Base-by-base conservation (phyloP, 2,329 filamentous ascomycete species). In the Xylariales sp. region DNA sequence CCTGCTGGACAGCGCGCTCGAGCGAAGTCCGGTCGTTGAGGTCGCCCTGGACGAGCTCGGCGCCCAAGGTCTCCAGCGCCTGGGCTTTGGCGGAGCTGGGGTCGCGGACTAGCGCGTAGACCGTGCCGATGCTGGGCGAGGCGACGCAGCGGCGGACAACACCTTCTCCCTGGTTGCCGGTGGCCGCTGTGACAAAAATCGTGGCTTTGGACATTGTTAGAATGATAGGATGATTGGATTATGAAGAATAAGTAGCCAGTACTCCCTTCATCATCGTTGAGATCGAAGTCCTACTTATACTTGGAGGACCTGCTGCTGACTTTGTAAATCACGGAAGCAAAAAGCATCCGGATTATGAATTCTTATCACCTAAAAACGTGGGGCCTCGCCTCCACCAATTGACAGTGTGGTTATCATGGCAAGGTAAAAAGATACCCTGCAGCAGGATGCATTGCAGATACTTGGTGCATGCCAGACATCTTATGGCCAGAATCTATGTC, bases 81-180 rank as follows among this genome's bases (percentile, higher is more conserved):
- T 27, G 21, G 18, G 38, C 12, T 12, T 14, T 23, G 6, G 38
- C 4, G 12, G 28, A 27, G 6, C 14, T 5, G 8, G 38, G 38
- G 27, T 40, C 38, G 10, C 38, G 38, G 8, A 36, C 27, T 16
- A 40, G 18, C 6, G 32, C 38, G 32, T 40, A 36, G 1, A 40
- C 32, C 6, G n/a, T 34, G 18, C n/a, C 2, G 10, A 18, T 12
- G 19, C 23, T 16, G 4, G 25, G 10, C 11, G 33, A 8, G 2
- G 31, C 12, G 6, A 40, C 31, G n/a, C 38, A 40, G 6, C 31
- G 31, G 7, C 16, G 13, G 5, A 40, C 38, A 10, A 40, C 38
- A 10, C 38, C 38, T 10, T 18, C 17, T n/a, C 38, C 38, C 23
- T 34, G 40, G n/a, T 33, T 38, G 18, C 33, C 34, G 6, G 40